A percentile compares a stretch with the other conserved stretches of the same genome.
Conservation (phyloP, 139 green algal species). For the Closterium sp. region DNA sequence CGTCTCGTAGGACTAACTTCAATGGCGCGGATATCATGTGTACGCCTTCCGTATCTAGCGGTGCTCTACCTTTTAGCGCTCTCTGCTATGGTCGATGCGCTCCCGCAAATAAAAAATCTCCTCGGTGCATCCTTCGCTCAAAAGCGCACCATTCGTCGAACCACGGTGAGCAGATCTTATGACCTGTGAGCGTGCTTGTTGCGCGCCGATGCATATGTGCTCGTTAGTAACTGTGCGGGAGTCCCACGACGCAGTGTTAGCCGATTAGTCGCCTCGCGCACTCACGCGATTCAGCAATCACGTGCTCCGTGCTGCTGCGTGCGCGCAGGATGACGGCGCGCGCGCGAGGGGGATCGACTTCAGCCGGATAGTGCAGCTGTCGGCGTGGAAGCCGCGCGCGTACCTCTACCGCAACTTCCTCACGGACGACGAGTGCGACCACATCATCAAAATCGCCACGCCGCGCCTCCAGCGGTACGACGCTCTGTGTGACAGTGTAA, state of each 20-base stretch:
- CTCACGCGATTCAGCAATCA: neutral
- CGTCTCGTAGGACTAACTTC: neutral
- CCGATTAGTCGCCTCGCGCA: neutral
- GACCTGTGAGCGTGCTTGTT: neutral
- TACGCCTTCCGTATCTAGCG: neutral
- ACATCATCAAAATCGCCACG: slow-evolving; percentile 22
- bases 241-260: neutral
- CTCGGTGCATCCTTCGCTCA: neutral
- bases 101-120: neutral
- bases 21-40: neutral
- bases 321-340: neutral
- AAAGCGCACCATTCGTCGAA: neutral
- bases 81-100: neutral
- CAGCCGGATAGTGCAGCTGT: neutral
- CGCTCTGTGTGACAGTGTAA: no score
- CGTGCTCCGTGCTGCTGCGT: neutral
- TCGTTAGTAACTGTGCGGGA: neutral
- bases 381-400: slow-evolving; percentile 15
- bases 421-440: slow-evolving; percentile 53
- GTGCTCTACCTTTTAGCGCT: neutral
- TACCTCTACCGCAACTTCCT: slow-evolving; percentile 53
- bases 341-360: neutral
- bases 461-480: neutral
- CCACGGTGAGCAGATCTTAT: neutral
- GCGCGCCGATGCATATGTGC: neutral